Conservation (phyloP, 73 alveolate species). For the Tetrahymena borealis region DNA sequence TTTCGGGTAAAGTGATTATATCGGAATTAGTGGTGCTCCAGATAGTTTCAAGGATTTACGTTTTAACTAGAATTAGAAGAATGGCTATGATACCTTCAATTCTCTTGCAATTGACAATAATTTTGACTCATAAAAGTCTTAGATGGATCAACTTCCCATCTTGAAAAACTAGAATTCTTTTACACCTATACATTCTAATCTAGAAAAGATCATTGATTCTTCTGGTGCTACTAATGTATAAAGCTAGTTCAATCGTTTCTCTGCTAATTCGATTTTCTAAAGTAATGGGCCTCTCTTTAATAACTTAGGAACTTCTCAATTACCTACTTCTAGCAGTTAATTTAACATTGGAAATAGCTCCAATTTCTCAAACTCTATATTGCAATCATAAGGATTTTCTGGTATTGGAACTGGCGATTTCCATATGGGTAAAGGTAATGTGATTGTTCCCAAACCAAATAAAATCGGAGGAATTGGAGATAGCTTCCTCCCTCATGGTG, state of each 20-base stretch:
- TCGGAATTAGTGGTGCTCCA: not conserved
- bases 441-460: not conserved
- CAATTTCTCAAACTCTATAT: not conserved
- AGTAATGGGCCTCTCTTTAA: not conserved
- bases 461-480: not conserved
- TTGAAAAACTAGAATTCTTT: not conserved
- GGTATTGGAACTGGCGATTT: not conserved
- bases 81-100: not conserved
- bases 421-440: not conserved
- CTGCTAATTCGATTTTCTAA: not conserved
- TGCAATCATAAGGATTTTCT: not conserved
- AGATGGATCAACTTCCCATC: not conserved
- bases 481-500: not conserved
- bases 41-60: not conserved
- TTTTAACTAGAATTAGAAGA: not conserved
- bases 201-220: not conserved
- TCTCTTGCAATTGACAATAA: not conserved
- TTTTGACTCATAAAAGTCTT: not conserved
- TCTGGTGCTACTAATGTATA: not conserved
- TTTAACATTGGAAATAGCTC: not conserved
- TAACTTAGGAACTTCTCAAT: not conserved
- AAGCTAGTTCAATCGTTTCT: not conserved
- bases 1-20: not conserved
- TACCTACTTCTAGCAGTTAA: not conserved
- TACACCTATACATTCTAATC: not conserved